Base-by-base conservation (phyloP, 805 yeast species). In the Metschnikowia shivogae region DNA sequence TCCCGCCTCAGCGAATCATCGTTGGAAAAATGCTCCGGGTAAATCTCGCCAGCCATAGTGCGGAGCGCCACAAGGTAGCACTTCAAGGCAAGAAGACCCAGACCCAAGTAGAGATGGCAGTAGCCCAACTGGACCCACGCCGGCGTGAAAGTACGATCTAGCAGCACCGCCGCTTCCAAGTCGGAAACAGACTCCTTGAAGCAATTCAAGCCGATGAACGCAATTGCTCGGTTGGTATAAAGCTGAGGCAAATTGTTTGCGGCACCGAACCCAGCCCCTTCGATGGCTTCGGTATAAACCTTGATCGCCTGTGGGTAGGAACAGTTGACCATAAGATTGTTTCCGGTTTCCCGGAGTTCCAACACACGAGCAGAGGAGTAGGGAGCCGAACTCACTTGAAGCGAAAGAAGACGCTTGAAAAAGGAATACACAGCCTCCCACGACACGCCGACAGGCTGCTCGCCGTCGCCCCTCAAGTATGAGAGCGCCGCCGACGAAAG, bases 91-190 rank as follows among this genome's bases (percentile, higher is more conserved):
- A 62, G 39, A 22, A 68, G 48, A 37, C 68, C 62, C 31, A 53
- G 53, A 4, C 74, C 74, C 68, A 69, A 62, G 51, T 67, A 69
- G 31, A 70, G 53, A 36, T 69, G 72, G 50, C 72, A 69, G 55
- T 68, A 70, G 4, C 72, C 74, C 47, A 70, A 56, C 54, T 70
- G 75, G 14, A 68, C 56, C 75, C 75, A 70, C 6, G 73, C 75
- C 2, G 74, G 69, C 5, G 70, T 61, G 48, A 64, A 67, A 5
- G 63, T 55, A 28, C 63, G 50, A 46, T 70, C 73, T 32, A 51
- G 39, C 17, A 39, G 35, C 8, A 70, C 49, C 0, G 74, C 73
- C 12, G 40, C 37, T 43, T 65, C 62, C 50, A 70, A 59, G 49
- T 70, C 74, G 10, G 56, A 36, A 1, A 68, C 61, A 1, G 74